Evolutionary conservation across 306 rosid genomes (phyloP).

Genomic region (Hippophae gyantsensis): DNA sequence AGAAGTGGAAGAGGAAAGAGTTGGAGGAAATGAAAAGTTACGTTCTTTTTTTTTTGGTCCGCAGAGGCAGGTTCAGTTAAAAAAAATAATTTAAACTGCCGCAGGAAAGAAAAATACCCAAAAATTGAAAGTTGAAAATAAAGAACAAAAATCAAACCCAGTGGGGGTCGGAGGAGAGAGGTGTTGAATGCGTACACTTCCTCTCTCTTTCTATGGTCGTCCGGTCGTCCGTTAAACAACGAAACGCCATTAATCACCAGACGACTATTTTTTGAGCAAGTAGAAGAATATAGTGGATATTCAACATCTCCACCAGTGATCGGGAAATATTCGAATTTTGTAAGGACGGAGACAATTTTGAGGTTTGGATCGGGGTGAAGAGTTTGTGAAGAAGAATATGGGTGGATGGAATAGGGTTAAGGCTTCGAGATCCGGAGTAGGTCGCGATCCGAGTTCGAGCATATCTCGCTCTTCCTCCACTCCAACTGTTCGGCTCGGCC

Average conservation of each 20-base stretch:
- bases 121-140: not conserved
- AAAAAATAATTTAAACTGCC: not conserved
- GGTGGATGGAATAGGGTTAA: conserved; percentile 60
- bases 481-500: conserved; percentile 72
- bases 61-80: not conserved
- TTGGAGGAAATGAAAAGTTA: not conserved
- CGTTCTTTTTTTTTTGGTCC: no score
- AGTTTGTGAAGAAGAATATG: conserved; percentile 29
- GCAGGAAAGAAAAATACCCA: not conserved
- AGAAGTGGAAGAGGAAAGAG: not conserved
- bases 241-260: not conserved
- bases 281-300: not conserved
- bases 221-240: not conserved
- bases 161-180: not conserved
- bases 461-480: conserved; percentile 32
- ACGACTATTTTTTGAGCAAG: not conserved
- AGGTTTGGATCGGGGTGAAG: conserved; percentile 16
- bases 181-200: conserved; percentile 19
- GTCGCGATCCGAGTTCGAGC: conserved; percentile 17
- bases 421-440: conserved; percentile 42
- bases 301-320: not conserved
- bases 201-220: conserved; percentile 18
- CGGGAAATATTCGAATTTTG: conserved; percentile 5
- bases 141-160: not conserved
- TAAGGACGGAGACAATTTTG: conserved; percentile 12